These are phyloP conservation scores for Cercophora newfieldiana DNA, from an alignment of 495 filamentous ascomycete genomes.

Conservation along the genomic window DNA sequence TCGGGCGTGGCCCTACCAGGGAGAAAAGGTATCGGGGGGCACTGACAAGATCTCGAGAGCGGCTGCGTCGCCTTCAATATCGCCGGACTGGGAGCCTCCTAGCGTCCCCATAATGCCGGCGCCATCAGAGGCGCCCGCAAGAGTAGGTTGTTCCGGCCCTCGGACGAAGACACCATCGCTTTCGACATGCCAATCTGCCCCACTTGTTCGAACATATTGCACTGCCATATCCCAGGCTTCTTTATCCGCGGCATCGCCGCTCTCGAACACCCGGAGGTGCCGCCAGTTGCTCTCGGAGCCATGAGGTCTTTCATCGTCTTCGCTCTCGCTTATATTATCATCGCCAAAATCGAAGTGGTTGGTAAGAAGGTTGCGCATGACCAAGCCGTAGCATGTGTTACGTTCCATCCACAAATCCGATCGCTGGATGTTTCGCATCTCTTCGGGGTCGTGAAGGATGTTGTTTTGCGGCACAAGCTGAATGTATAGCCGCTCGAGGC, in stretches of 20 bases:
- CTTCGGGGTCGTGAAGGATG: conserved; percentile 35
- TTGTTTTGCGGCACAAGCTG: conserved; percentile 44
- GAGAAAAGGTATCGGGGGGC: conserved; percentile 7
- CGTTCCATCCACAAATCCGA: conserved; percentile 49
- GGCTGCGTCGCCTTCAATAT: background rate
- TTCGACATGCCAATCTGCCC: conserved; percentile 40
- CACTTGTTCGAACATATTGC: conserved; percentile 33
- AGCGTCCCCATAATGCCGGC: background rate
- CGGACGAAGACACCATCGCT: conserved; percentile 42
- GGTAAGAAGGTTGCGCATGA: conserved; percentile 41
- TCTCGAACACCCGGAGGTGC: conserved; percentile 43
- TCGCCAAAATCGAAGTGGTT: background rate
- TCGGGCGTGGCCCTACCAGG: background rate
- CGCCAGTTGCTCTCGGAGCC: conserved; percentile 35
- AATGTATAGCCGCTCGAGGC: conserved; percentile 43
- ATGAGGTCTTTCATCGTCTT: background rate
- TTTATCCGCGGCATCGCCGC: conserved; percentile 42
- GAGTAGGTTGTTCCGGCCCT: background rate
- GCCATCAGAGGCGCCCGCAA: background rate
- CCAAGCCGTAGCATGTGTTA: conserved; percentile 41
- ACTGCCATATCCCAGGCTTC: conserved; percentile 50
- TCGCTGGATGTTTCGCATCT: conserved; percentile 40
- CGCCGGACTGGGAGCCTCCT: background rate
- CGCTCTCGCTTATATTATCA: background rate
- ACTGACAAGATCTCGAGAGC: conserved; percentile 14